These are phyloP conservation scores for Rickenella mellea DNA, from an alignment of 768 basidiomycete genomes.

Conservation along the genomic window DNA sequence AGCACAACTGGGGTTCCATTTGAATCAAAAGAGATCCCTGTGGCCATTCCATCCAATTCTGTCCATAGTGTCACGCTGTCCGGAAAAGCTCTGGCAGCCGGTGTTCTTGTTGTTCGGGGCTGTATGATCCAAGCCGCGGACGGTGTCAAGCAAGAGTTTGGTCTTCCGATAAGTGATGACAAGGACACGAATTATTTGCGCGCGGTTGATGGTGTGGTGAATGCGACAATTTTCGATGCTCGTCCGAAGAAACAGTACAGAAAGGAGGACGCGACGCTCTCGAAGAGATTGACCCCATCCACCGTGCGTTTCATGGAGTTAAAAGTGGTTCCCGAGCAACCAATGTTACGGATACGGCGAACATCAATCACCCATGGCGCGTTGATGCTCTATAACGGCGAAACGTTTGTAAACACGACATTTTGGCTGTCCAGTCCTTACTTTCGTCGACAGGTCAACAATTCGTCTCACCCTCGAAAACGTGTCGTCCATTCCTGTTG, in stretches of 20 bases:
- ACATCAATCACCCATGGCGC: conserved; percentile 91
- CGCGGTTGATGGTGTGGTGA: conserved; percentile 6
- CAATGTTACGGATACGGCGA: conserved; percentile 75
- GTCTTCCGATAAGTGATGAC: conserved; percentile 65
- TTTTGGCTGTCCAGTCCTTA: background rate
- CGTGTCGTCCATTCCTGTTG: conserved; percentile 69
- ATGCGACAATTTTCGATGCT: conserved; percentile 12
- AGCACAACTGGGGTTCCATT: conserved; percentile 81
- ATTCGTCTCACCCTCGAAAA: conserved; percentile 89
- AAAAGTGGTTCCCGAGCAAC: conserved; percentile 79
- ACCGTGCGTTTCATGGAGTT: conserved; percentile 62
- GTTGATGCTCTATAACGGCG: conserved; percentile 91
- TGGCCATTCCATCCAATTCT: conserved; percentile 65
- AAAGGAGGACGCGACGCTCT: background rate
- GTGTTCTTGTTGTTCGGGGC: conserved; percentile 65
- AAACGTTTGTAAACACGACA: conserved; percentile 46
- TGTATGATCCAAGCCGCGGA: conserved; percentile 72
- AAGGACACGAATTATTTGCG: conserved; percentile 42
- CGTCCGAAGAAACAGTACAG: too few relatives aligned
- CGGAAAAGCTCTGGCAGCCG: conserved; percentile 56
- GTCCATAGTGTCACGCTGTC: conserved; percentile 64
- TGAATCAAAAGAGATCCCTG: conserved; percentile 50
- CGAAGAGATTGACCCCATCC: conserved; percentile 5
- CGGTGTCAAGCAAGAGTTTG: conserved; percentile 59
- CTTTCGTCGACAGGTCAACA: conserved; percentile 44